These are phyloP conservation scores for Barbarea vulgaris DNA, from an alignment of 345 rosid genomes.

Conservation along the genomic window DNA sequence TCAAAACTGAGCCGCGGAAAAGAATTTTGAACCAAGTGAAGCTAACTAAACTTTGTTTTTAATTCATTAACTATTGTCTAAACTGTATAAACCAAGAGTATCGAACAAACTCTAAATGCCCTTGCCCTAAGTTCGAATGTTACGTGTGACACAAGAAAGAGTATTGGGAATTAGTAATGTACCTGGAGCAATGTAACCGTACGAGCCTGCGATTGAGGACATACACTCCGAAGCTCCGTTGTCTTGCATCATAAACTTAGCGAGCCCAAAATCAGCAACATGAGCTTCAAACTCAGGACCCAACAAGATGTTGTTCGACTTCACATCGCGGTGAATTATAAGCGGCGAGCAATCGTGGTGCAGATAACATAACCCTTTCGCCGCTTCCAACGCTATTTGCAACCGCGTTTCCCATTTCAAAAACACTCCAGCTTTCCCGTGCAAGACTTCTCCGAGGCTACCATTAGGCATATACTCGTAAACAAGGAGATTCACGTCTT, in stretches of 20 bases:
- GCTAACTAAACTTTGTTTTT: not conserved
- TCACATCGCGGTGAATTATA: constrained; percentile 88
- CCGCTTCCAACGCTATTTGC: constrained; percentile 88
- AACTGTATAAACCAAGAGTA: not conserved
- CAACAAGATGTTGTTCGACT: constrained; percentile 86
- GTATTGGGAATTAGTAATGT: constrained; percentile 12
- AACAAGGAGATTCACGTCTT: constrained; percentile 79
- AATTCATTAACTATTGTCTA: not conserved
- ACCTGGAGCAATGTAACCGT: constrained; percentile 99
- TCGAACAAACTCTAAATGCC: not conserved
- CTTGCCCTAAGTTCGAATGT: not conserved
- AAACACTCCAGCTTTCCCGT: constrained; percentile 74
- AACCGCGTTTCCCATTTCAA: constrained; percentile 75
- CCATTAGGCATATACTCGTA: constrained; percentile 97
- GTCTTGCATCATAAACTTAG: constrained; percentile 80
- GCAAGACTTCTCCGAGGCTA: constrained; percentile 87
- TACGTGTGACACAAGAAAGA: constrained; percentile 16
- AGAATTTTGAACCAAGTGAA: too few species aligned
- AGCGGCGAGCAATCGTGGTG: constrained; percentile 94
- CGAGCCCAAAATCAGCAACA: constrained; percentile 94
- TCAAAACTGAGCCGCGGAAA: not conserved
- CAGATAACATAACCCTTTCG: constrained; percentile 88
- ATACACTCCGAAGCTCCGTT: constrained; percentile 88
- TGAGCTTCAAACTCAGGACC: constrained; percentile 91
- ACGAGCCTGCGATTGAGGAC: constrained; percentile 96